Evolutionary conservation across 257 asterid species (phyloP).

Genomic region (Ballota nigra): DNA sequence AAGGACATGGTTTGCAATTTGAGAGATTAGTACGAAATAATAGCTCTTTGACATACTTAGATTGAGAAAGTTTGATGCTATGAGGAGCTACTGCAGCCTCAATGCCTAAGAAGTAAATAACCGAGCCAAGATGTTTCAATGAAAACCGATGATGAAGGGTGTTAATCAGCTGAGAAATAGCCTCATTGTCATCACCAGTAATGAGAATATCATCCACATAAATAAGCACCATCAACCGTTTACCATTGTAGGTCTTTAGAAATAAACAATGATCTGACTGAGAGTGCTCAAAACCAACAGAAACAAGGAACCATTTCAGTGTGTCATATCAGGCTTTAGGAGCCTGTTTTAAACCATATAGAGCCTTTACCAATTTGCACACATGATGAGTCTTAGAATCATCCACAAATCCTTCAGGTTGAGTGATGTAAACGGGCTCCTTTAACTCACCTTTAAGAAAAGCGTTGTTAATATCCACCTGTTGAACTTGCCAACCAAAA

Average conservation of each 20-base stretch:
- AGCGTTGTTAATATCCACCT: too few species aligned
- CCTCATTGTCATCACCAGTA: not conserved
- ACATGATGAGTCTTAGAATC: too few species aligned
- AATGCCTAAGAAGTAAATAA: not conserved
- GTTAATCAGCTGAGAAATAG: too few species aligned
- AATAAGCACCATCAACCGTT: accelerated
- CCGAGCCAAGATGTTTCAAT: not conserved
- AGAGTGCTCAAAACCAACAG: not conserved
- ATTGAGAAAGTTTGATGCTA: not conserved
- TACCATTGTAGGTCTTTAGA: not conserved
- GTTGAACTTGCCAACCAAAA: too few species aligned
- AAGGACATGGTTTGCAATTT: too few species aligned
- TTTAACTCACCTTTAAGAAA: too few species aligned
- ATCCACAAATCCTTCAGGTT: too few species aligned
- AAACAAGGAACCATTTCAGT: not conserved
- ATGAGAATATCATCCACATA: too few species aligned
- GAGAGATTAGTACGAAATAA: too few species aligned
- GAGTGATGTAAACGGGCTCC: too few species aligned
- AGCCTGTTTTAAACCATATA: not conserved
- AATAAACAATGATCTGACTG: too few species aligned
- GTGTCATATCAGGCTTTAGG: not conserved
- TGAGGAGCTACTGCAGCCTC: not conserved
- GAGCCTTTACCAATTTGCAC: not conserved
- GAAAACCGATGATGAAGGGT: not conserved
- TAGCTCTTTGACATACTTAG: not conserved